Evolutionary conservation across 345 rosid genomes (phyloP).

Genomic region (Cardiospermum halicacabum): DNA sequence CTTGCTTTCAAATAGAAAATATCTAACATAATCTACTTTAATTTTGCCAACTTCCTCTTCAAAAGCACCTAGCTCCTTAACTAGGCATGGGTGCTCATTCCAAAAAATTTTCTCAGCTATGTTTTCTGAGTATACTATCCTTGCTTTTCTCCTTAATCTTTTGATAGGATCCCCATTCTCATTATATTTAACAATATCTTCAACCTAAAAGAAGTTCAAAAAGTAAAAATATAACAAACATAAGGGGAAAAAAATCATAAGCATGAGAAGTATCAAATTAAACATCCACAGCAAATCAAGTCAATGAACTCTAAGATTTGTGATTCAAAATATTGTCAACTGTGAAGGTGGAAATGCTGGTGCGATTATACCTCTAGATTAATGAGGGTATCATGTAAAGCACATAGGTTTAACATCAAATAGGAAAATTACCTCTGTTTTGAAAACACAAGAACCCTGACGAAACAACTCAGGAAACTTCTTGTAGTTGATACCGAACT

Average conservation of each 20-base stretch:
- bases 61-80: conserved; percentile 54
- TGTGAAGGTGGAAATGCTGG: neutral
- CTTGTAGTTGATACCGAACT: conserved; percentile 76
- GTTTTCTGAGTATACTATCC: conserved; percentile 47
- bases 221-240: neutral
- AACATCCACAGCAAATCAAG: neutral
- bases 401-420: neutral
- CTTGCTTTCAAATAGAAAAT: conserved; percentile 67
- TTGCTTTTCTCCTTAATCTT: conserved; percentile 63
- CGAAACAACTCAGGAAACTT: conserved; percentile 64
- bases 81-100: conserved; percentile 56
- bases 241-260: neutral
- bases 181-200: conserved; percentile 63
- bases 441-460: conserved; percentile 78
- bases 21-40: conserved; percentile 56
- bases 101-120: conserved; percentile 66
- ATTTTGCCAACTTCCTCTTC: conserved; percentile 48
- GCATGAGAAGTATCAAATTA: neutral
- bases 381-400: no score
- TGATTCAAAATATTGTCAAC: neutral
- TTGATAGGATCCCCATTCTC: conserved; percentile 66
- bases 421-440: conserved; percentile 48
- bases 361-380: no score
- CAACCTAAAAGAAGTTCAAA: conserved; percentile 43
- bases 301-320: neutral